Evolutionary conservation across 306 rosid species (phyloP), one percentile per base, ranked within the genome.

Genomic region (Acacia confusa): DNA sequence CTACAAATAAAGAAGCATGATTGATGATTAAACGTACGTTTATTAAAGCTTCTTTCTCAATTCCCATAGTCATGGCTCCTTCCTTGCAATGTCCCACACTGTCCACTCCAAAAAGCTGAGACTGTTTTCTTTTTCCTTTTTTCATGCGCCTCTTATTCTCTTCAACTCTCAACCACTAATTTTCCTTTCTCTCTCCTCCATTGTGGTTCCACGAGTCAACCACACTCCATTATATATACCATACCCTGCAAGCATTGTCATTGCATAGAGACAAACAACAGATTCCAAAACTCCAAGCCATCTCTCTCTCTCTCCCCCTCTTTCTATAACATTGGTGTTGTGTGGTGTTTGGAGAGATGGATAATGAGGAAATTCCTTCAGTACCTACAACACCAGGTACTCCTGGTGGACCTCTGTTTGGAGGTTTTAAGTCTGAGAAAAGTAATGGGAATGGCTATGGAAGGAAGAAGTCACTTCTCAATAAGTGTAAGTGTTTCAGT

Each of bases 361-460:
- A 86, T 20, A 87, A 76, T 63, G 91, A 88, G 14, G 92, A 88
- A 83, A 88, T 86, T 67, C 88, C 93, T 16, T 88, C 93, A n/a
- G 88, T 91, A 22, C 95, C 92, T 47, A 91, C 88, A 34, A 91
- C 97, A 66, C 97, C 97, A 76, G 92, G 93, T 2, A 92, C 95
- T 52, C 97, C 92, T 14, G 97, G 93, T 57, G 92, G 87, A 44
- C 95, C 97, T 79, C 89, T 92, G 44, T 92, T 92, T 83, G 90
- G 94, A 40, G 86, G 93, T 16, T 86, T 85, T 82, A 91, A 65
- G 82, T 76, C 77, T 44, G 85, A 84, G 68, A 83, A 69, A 80
- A 83, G 4, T 57, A 38, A 22, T 40, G 70, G 68, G 2, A 75
- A 78, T 60, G 88, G 86, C 50, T 80, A 83, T 77, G 81, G 81